These are phyloP conservation scores for Chrysoporthe cubensis DNA, from an alignment of 2,329 filamentous ascomycete genomes.

Conservation along the genomic window DNA sequence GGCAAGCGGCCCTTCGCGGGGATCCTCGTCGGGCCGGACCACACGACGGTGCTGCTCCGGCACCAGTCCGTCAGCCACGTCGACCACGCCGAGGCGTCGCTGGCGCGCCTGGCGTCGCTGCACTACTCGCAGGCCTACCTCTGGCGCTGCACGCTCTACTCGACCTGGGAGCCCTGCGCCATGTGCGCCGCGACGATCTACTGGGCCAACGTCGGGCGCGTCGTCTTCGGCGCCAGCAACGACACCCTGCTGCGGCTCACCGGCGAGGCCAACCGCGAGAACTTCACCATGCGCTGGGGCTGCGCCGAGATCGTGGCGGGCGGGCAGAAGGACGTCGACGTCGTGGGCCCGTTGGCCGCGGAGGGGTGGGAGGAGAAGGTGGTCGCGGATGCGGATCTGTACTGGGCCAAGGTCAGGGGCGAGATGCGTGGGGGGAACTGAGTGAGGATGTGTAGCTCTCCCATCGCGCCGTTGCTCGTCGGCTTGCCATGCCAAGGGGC, in stretches of 20 bases:
- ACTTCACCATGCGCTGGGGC: constrained; percentile 55
- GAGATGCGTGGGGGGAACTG: background rate
- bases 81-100: constrained; percentile 55
- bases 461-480: background rate
- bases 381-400: constrained; percentile 48
- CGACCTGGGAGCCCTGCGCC: constrained; percentile 59
- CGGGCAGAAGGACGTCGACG: constrained; percentile 51
- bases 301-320: constrained; percentile 52
- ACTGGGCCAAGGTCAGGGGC: constrained; percentile 45
- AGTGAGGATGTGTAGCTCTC: background rate
- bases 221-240: constrained; percentile 56
- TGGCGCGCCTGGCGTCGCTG: constrained; percentile 51
- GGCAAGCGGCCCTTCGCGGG: constrained; percentile 38
- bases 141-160: constrained; percentile 52
- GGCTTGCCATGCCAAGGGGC: no score
- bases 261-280: constrained; percentile 52
- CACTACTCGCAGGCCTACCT: constrained; percentile 54
- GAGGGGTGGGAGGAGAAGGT: constrained; percentile 46
- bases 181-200: constrained; percentile 49
- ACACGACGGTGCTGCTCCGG: constrained; percentile 50
- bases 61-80: constrained; percentile 57
- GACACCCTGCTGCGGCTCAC: constrained; percentile 49
- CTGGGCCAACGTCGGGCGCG: constrained; percentile 57
- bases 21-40: constrained; percentile 52
- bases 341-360: constrained; percentile 51